Evolutionary conservation across 306 rosid genomes (phyloP), one percentile per base, ranked within the genome.

Genomic region (Pterocarpus macrocarpus): DNA sequence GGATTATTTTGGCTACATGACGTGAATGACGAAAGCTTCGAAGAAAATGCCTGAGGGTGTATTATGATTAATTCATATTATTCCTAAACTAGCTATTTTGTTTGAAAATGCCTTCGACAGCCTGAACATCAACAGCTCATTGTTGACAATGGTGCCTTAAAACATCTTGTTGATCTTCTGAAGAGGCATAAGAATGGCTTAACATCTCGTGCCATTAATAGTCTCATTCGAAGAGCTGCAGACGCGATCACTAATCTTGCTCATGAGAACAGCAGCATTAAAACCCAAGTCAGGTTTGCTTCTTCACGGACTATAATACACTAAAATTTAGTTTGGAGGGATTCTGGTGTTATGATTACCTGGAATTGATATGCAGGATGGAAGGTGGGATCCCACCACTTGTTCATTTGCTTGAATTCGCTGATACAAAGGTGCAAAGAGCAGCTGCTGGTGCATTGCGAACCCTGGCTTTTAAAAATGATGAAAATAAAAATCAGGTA

Each of bases 301-400:
- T 44, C 10, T 67, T 69, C 57, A 22, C 34, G 57, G 47, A 15
- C 56, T 69, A 16, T 77, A 45, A 12, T 49, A 22, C 61, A 10
- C 4, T 79, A 59, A 22, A 75, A 4, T 73, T 78, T 30, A 38
- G 44, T 56, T 55, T 50, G 41, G 73, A 58, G 11, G 55, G 63
- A 16, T 64, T 59, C 28, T 59, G 61, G 70, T 84, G 41, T 56
- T 39, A 65, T 61, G 77, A 47, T 57, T 66, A 58, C 76, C 75
- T 71, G 77, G 75, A 66, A 44, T 75, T 76, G 45, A 52, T 73
- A 35, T 83, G 71, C 82, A 94, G 98, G 90, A 87, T 86, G 84
- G 98, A 94, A 79, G 98, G 98, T 50, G 98, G 98, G 64, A 94
- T 94, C 79, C 97, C 97, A 39, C 98, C 97, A 8, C 90, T 94